These are phyloP conservation scores for Acer saccharum DNA, from an alignment of 345 rosid species.

Conservation along the genomic window DNA sequence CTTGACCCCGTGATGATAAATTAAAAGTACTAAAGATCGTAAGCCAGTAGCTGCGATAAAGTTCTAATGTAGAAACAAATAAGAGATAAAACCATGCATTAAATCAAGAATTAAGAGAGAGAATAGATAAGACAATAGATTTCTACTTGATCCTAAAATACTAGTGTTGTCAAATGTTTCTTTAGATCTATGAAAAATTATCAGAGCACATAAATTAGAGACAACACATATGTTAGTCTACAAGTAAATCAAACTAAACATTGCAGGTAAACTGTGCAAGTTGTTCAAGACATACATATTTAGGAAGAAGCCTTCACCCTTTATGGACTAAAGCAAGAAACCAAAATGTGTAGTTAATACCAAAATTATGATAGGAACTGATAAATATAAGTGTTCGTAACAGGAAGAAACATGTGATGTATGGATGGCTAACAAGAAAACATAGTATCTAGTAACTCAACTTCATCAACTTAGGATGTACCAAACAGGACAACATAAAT, in stretches of 20 bases:
- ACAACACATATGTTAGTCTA: not conserved
- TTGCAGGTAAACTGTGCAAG: not conserved
- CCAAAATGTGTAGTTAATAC: not conserved
- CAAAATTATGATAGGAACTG: not conserved
- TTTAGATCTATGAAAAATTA: not conserved
- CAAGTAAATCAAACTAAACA: not conserved
- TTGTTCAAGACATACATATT: not conserved
- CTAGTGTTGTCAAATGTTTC: not conserved
- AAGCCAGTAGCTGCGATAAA: not conserved
- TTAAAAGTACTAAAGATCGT: not conserved
- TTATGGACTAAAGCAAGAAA: not conserved
- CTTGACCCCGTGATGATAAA: not conserved
- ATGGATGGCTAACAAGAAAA: not conserved
- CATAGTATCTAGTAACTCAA: not conserved
- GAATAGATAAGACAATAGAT: not conserved
- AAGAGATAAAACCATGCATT: not conserved
- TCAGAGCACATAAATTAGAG: not conserved
- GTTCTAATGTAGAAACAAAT: not conserved
- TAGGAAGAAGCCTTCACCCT: not conserved
- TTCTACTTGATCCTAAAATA: not conserved
- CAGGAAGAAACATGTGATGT: not conserved
- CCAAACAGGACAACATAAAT: not conserved
- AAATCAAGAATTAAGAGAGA: not conserved
- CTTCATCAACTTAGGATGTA: not conserved
- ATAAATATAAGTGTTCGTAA: not conserved